These are phyloP conservation scores for Novymonas esmeraldas DNA, from an alignment of 208 protist genomes.

Conservation along the genomic window DNA sequence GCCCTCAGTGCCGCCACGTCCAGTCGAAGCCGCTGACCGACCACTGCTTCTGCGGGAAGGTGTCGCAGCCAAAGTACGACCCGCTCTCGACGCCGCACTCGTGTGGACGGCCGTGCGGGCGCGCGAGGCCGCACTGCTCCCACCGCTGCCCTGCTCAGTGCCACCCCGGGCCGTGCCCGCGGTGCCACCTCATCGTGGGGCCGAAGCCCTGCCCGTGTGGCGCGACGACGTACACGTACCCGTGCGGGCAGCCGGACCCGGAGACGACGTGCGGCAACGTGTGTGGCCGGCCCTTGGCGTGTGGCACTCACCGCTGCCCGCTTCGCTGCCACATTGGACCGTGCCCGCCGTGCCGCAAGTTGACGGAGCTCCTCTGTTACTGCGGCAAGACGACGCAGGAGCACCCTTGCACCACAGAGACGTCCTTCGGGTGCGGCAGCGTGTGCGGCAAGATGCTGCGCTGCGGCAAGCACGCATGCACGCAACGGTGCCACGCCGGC, in stretches of 20 bases:
- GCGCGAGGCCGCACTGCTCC: constrained; percentile 38
- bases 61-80: constrained; percentile 57
- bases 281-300: constrained; percentile 54
- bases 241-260: constrained; percentile 65
- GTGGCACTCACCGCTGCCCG: constrained; percentile 54
- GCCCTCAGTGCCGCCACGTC: constrained; percentile 56
- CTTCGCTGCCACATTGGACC: constrained; percentile 52
- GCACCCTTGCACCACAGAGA: constrained; percentile 41
- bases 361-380: constrained; percentile 32
- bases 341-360: constrained; percentile 44
- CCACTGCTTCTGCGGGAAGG: constrained; percentile 77
- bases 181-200: constrained; percentile 48
- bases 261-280: constrained; percentile 52
- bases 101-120: constrained; percentile 71
- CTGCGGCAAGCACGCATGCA: constrained; percentile 65
- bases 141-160: constrained; percentile 68
- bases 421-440: constrained; percentile 49
- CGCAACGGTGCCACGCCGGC: constrained; percentile 60
- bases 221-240: constrained; percentile 62
- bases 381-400: constrained; percentile 38
- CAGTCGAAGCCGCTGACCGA: constrained; percentile 35
- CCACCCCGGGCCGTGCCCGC: constrained; percentile 73
- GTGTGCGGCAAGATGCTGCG: constrained; percentile 52
- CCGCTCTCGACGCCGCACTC: constrained; percentile 77
- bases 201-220: constrained; percentile 65